Conservation (phyloP, 1,284 basidiomycete species). For the Ceratobasidium sp. region DNA sequence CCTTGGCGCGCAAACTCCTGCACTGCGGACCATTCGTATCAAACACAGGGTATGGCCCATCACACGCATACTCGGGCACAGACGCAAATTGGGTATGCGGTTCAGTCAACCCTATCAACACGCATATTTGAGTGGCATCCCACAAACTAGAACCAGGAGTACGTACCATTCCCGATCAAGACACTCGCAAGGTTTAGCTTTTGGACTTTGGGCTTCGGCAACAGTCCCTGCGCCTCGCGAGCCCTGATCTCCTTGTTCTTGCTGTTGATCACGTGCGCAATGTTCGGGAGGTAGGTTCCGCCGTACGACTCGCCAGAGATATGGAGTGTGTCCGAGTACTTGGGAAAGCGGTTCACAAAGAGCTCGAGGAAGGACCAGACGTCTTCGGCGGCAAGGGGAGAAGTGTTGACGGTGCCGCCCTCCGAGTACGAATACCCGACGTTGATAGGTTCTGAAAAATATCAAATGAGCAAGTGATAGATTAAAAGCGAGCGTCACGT, state of each 20-base stretch:
- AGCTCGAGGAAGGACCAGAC: conserved; percentile 91
- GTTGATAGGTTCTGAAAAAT: conserved; percentile 67
- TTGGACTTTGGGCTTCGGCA: conserved; percentile 57
- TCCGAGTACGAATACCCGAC: conserved; percentile 90
- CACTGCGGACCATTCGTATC: conserved; percentile 77
- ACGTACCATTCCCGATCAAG: conserved; percentile 78
- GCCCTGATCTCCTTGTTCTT: conserved; percentile 66
- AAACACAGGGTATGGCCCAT: conserved; percentile 78
- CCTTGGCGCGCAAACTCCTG: conserved; percentile 68
- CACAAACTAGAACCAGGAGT: not conserved
- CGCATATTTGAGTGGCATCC: not conserved
- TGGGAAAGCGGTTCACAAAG: conserved; percentile 76
- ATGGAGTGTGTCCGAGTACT: conserved; percentile 73
- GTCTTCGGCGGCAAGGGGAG: conserved; percentile 68
- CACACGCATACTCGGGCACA: conserved; percentile 84
- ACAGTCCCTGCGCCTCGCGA: conserved; percentile 23
- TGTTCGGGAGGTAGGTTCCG: conserved; percentile 83
- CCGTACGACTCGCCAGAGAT: conserved; percentile 76
- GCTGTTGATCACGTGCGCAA: conserved; percentile 78
- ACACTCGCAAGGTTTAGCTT: conserved; percentile 81
- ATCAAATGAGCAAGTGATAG: not conserved
- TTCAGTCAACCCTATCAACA: conserved; percentile 65
- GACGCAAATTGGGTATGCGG: conserved; percentile 78
- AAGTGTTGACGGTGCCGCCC: conserved; percentile 71
- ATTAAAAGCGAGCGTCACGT: conserved; percentile 9